Conservation (phyloP, 257 asterid species). For the Capsicum rhomboideum region DNA sequence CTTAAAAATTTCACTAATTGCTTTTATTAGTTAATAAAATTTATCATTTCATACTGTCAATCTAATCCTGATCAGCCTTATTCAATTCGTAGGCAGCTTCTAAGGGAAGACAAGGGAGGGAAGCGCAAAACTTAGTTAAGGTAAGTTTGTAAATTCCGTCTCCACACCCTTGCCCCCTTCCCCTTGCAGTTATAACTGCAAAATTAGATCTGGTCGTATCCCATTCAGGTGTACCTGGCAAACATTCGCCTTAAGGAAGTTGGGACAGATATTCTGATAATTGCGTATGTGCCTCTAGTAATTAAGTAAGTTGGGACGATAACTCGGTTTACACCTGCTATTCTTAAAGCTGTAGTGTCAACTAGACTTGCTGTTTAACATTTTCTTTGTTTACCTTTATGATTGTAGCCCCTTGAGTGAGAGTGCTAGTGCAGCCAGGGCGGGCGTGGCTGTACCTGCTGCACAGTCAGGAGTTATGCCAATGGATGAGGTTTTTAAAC, state of each 20-base stretch:
- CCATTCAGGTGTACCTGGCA: constrained; percentile 74
- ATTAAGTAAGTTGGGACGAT: constrained; percentile 52
- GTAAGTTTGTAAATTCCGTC: constrained; percentile 18
- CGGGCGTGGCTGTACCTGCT: constrained; percentile 72
- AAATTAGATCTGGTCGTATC: constrained; percentile 1
- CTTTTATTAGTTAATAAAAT: not conserved
- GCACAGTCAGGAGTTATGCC: constrained; percentile 60
- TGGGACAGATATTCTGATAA: constrained; percentile 64
- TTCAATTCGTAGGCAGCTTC: constrained; percentile 52
- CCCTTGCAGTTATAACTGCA: not conserved
- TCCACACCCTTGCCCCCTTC: not conserved
- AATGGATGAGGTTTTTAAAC: constrained; percentile 67
- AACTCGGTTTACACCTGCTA: not conserved
- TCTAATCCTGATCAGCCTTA: not conserved
- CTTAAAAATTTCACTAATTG: not conserved
- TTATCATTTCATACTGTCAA: not conserved
- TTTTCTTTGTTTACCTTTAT: constrained; percentile 1
- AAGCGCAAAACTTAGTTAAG: constrained; percentile 75
- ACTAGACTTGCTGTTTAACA: not conserved
- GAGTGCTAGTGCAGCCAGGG: constrained; percentile 63
- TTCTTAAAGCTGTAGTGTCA: not conserved
- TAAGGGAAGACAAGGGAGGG: constrained; percentile 93
- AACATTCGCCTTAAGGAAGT: constrained; percentile 90
- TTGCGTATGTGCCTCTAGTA: constrained; percentile 76
- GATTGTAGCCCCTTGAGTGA: constrained; percentile 69